Base-by-base conservation (phyloP, 495 filamentous ascomycete species). In the Daldinia grandis region DNA sequence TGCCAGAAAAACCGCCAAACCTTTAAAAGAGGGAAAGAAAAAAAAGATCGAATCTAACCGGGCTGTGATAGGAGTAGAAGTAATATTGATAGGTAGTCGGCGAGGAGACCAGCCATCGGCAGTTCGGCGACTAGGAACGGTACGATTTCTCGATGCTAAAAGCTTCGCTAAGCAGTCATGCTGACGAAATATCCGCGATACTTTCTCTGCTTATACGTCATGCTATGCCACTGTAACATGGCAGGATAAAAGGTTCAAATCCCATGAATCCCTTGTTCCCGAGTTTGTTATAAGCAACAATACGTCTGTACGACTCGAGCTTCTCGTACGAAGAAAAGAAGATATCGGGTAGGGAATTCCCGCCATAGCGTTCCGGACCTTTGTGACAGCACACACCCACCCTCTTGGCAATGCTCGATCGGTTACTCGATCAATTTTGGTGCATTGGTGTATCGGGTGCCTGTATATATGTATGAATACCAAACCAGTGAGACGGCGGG, bases 241-340 rank as follows among this genome's bases (percentile, higher is more conserved):
- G 7, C 47, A 31, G 31, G 28, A 35, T 42, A 38, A 15, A 35
- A 61, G 47, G 54, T 67, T 74, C 66, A 74, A 70, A 74, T 70
- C 66, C 71, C 71, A 69, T 70, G 63, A 57, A 66, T 66, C 58
- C 53, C 71, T 66, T 51, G 66, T 68, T 74, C 62, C 71, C 71
- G 60, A 63, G 51, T 17, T 24, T 14, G n/a, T 31, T 38, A 40
- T 37, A 24, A 69, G 25, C 38, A n/a, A 61, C 30, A 30, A 64
- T 15, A 59, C 44, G 15, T 60, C 25, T 42, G 63, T 63, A 38
- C 51, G 47, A 55, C 59, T 56, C 30, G 44, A 64, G 54, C 54
- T 50, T 35, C 55, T 47, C 42, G 10, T 47, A 47, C 21, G 6
- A 64, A 31, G 38, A 58, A 27, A 49, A 63, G 58, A 63, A 64